Evolutionary conservation across 192 early-diverging fungal species (phyloP), one percentile per base, ranked within the genome.

Genomic region (Phycomyces blakesleeanus): DNA sequence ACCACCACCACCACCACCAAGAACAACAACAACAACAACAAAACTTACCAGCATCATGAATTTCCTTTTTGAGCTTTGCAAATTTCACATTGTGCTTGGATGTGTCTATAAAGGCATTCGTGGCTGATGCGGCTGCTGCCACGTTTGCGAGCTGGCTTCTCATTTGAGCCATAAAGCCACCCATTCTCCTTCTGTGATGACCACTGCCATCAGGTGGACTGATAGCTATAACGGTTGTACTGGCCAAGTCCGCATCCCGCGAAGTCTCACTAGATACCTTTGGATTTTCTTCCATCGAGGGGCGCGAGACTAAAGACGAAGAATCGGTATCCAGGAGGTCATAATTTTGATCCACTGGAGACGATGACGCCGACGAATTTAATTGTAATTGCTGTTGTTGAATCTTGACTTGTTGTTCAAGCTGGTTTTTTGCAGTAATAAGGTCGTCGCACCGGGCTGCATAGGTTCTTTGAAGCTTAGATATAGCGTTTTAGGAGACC

Each of bases 41-140:
- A n/a, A 57, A 5, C 56, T 60, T 61, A 65, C 69, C 74, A 25
- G 61, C 47, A 20, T 76, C 74, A 10, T 51, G 55, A n/a, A 76
- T 71, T 39, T 76, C 74, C 34, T 76, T 76, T 50, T 76, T 76
- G 21, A 61, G 42, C 56, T 76, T 76, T 53, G 74, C 74, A 37
- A 60, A 59, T 57, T 61, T 66, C 1, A 56, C 57, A 55, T 63
- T 76, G 34, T 70, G 74, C 38, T 71, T 71, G 20, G 50, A 59
- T 11, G 61, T 44, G 51, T 76, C 74, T n/a, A 55, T 24, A 15
- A 51, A 26, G 24, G 62, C 40, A 11, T 60, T 34, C 2, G 51
- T 40, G 8, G 60, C 65, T 18, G 57, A 57, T 20, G 51, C 60
- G 8, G 61, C 52, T 27, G 67, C 41, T 51, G 62, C 61, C 15